Evolutionary conservation across 2,329 filamentous ascomycete species (phyloP), one percentile per base, ranked within the genome.

Genomic region (Fusarium coicis): DNA sequence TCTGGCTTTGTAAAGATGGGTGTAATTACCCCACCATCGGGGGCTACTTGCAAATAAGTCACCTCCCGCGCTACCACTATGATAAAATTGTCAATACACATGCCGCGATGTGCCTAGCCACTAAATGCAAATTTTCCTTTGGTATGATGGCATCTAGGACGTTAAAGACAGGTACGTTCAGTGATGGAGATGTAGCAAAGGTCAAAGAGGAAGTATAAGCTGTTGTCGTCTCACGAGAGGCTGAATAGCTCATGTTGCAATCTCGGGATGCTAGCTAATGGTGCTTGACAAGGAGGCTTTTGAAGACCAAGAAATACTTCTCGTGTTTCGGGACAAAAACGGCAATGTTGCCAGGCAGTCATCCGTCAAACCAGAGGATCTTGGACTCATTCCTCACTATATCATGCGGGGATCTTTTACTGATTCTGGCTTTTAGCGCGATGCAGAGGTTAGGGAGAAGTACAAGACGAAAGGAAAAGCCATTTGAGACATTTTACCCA

Each of bases 311-410:
- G 30, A 66, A 10, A 5, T 39, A 1, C 49, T 66, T 32, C 34
- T 65, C 0, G 30, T 65, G 4, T 57, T 56, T 11, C 19, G 39
- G 0, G 63, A 64, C 8, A 26, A 26, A 26, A 26, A 26, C 5
- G 63, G 59, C 0, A 55, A 64, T 16, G 9, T 64, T 2, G 18
- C 49, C 2, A 28, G 42, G 7, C 59, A 64, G 15, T 4, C 42
- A 2, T 10, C 36, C 11, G 10, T 49, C 4, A 9, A 2, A 1
- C 23, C 21, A 14, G 30, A n/a, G 1, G 21, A 23, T 0, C 0
- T 49, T 1, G 8, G 15, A 6, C 9, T 43, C 3, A n/a, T 66
- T 14, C 36, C 59, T 7, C 49, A 43, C 18, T 43, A 49, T 1
- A 49, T n/a, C 5, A 18, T 56, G 4, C 23, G 36, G 2, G 42